A percentile compares a stretch with the other conserved stretches of the same genome.
Evolutionary conservation across 2,329 filamentous ascomycete species (phyloP).

Genomic region (Alternaria panax): DNA sequence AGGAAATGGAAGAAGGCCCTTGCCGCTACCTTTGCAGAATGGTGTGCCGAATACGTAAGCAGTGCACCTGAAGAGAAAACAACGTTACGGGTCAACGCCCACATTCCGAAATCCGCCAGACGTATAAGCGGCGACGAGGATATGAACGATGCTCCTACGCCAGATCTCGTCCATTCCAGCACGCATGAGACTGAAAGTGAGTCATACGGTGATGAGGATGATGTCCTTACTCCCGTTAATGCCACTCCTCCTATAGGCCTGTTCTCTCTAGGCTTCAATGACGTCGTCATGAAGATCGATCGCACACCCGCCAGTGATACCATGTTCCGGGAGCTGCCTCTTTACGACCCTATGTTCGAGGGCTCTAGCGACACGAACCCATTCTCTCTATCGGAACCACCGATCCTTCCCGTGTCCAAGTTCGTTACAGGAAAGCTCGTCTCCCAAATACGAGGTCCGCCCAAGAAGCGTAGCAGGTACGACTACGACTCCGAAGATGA

Average conservation of each 20-base stretch:
- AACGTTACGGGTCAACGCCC: constrained; percentile 72
- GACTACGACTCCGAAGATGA: constrained; percentile 78
- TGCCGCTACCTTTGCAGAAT: constrained; percentile 79
- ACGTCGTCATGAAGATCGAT: constrained; percentile 80
- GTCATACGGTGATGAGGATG: constrained; percentile 50
- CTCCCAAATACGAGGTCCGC: constrained; percentile 69
- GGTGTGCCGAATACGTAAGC: constrained; percentile 82
- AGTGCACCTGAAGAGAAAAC: constrained; percentile 69
- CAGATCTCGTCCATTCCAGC: constrained; percentile 49
- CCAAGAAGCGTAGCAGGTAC: constrained; percentile 81
- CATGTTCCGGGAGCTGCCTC: constrained; percentile 79
- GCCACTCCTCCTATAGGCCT: constrained; percentile 73
- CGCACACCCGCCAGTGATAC: constrained; percentile 78
- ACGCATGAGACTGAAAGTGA: constrained; percentile 51
- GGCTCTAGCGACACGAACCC: constrained; percentile 42
- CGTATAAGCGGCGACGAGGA: constrained; percentile 31
- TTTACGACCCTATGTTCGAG: constrained; percentile 66
- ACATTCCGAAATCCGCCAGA: constrained; percentile 26
- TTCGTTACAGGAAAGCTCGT: constrained; percentile 83
- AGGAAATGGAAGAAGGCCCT: constrained; percentile 89
- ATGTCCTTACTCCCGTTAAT: constrained; percentile 52
- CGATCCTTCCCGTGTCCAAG: constrained; percentile 85
- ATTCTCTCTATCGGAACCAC: constrained; percentile 49
- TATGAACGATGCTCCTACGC: constrained; percentile 50
- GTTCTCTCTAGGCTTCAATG: constrained; percentile 81